These are phyloP conservation scores for Marchantia paleacea DNA, from an alignment of 225 moss, liverwort and hornwort species.

Conservation along the genomic window DNA sequence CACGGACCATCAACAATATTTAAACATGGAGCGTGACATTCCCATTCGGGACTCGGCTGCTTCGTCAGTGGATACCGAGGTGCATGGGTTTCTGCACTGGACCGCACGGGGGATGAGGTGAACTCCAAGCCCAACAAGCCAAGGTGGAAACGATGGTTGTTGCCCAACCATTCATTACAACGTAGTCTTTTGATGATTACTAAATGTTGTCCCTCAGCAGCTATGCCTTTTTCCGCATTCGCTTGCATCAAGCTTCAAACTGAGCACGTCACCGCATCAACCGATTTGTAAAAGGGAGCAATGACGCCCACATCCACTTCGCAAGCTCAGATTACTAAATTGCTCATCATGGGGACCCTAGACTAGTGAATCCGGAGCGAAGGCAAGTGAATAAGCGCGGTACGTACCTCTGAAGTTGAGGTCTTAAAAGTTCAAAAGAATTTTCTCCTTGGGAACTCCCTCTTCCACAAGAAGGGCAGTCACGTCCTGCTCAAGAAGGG, in stretches of 20 bases:
- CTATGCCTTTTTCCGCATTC: slow-evolving; percentile 36
- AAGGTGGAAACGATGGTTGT: neutral
- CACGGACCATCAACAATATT: too few relatives aligned
- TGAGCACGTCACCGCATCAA: slow-evolving; percentile 29
- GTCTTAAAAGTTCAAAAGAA: slow-evolving; percentile 74
- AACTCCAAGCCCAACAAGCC: neutral
- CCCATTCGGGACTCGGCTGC: too few relatives aligned
- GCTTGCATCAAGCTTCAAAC: slow-evolving; percentile 30
- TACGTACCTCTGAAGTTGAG: neutral
- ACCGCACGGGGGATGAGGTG: too few relatives aligned
- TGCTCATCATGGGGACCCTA: slow-evolving; percentile 45
- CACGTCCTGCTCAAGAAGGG: slow-evolving; percentile 57
- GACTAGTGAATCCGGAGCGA: neutral
- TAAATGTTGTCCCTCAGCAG: slow-evolving; percentile 39
- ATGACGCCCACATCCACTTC: slow-evolving; percentile 27
- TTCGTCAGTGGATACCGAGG: too few relatives aligned
- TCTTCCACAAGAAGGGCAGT: slow-evolving; percentile 72
- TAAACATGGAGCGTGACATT: too few relatives aligned
- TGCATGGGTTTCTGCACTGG: too few relatives aligned
- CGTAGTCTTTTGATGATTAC: neutral
- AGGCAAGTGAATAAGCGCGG: neutral
- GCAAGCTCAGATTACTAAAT: slow-evolving; percentile 55
- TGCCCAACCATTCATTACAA: neutral
- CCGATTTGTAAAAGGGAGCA: slow-evolving; percentile 34
- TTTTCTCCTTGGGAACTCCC: slow-evolving; percentile 71